Percentiles rank a stretch among this genome's conserved stretches.
These are phyloP conservation scores for Tephrocybe sp. DNA, from an alignment of 768 basidiomycete species.

Conservation along the genomic window DNA sequence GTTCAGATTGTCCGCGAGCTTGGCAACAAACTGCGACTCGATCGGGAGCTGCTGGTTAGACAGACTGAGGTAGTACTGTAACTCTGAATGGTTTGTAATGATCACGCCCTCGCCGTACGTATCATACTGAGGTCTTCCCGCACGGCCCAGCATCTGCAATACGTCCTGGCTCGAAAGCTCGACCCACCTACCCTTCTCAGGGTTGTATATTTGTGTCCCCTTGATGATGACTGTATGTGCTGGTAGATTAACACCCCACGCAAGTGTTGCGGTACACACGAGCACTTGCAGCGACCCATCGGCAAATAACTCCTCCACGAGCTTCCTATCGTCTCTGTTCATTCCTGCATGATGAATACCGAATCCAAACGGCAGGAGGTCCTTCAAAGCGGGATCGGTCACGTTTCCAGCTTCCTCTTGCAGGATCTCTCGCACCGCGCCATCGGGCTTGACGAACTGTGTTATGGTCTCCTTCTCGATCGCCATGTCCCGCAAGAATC, in stretches of 20 bases:
- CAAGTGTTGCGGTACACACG: slow-evolving; percentile 96
- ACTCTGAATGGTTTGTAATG: slow-evolving; percentile 95
- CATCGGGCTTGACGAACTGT: slow-evolving; percentile 93
- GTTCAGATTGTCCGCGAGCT: slow-evolving; percentile 93
- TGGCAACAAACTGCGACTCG: slow-evolving; percentile 91
- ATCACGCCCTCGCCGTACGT: slow-evolving; percentile 97
- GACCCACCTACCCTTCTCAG: slow-evolving; percentile 97
- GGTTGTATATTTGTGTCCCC: slow-evolving; percentile 99
- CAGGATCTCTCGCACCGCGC: slow-evolving; percentile 88
- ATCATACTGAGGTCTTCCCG: slow-evolving; percentile 96
- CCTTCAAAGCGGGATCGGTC: slow-evolving; percentile 80
- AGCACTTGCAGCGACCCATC: slow-evolving; percentile 92
- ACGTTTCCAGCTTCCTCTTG: slow-evolving; percentile 81
- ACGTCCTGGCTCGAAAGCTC: slow-evolving; percentile 96
- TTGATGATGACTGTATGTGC: slow-evolving; percentile 99
- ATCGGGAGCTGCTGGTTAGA: slow-evolving; percentile 98
- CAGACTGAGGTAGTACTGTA: slow-evolving; percentile 95
- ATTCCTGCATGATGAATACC: slow-evolving; percentile 98
- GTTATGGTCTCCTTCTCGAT: slow-evolving; percentile 96
- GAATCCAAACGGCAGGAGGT: slow-evolving; percentile 94
- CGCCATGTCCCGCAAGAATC: slow-evolving; percentile 91
- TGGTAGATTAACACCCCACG: slow-evolving; percentile 99
- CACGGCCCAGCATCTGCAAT: slow-evolving; percentile 97
- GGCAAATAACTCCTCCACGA: slow-evolving; percentile 93
- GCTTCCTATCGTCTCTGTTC: slow-evolving; percentile 84